These are phyloP conservation scores for Eimeria maxima DNA, from an alignment of 169 alveolate genomes.

Conservation along the genomic window DNA sequence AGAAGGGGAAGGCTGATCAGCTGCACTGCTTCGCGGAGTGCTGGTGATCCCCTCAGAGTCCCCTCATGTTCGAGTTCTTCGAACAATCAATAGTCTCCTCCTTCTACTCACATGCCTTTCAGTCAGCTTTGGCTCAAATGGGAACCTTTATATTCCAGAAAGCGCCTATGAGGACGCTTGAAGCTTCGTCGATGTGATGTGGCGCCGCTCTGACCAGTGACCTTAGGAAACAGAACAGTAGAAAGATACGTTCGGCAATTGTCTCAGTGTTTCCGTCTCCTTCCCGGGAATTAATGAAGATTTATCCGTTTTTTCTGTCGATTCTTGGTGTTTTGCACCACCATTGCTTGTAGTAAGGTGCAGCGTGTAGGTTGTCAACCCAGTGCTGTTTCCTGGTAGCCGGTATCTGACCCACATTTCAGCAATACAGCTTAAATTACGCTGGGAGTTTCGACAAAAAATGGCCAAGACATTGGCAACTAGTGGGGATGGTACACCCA, in stretches of 20 bases:
- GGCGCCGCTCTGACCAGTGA: constrained; percentile 26
- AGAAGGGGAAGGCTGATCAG: constrained; percentile 2
- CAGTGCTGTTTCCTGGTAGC: background rate
- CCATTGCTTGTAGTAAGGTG: background rate
- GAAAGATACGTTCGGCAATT: background rate
- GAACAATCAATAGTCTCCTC: background rate
- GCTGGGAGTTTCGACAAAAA: background rate
- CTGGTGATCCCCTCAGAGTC: constrained; percentile 9
- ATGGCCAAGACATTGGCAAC: constrained; percentile 26
- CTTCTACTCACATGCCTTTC: background rate
- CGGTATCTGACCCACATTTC: background rate
- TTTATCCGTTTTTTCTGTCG: background rate
- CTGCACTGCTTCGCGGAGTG: constrained; percentile 42
- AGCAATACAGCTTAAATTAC: background rate
- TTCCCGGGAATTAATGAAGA: background rate
- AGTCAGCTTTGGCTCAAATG: background rate
- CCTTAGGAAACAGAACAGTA: background rate
- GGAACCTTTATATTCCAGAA: background rate
- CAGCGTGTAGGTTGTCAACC: background rate
- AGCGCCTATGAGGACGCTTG: background rate
- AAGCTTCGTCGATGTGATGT: background rate
- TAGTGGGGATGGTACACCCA: constrained; percentile 19
- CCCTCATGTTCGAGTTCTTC: background rate
- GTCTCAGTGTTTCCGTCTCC: background rate
- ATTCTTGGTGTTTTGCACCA: constrained; percentile 9